phyloP scores from a whole-genome alignment of 306 rosid species.

The Vigna radiata region DNA sequence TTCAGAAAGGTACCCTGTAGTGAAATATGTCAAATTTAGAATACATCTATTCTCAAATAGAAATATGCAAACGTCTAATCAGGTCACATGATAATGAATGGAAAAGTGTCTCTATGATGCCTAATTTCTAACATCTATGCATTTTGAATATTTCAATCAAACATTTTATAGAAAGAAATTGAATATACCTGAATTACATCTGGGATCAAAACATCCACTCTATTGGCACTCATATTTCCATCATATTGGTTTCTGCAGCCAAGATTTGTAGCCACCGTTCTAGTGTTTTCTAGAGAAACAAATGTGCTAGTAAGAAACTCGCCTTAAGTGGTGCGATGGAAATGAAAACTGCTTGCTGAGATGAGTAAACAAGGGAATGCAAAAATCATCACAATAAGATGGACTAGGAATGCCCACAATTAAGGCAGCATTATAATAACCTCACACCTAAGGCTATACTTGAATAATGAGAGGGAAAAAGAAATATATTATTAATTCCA shows the following conservation, averaged over 20 bases:
- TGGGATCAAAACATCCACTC: slow-evolving; percentile 90
- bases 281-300: slow-evolving; percentile 78
- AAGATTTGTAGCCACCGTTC: slow-evolving; percentile 88
- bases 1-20: background rate
- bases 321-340: slow-evolving; percentile 11
- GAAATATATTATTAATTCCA: too few relatives aligned
- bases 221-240: slow-evolving; percentile 50
- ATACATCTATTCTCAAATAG: background rate
- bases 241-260: slow-evolving; percentile 69
- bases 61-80: slow-evolving; percentile 26
- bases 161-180: background rate
- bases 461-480: too few relatives aligned
- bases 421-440: background rate
- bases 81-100: slow-evolving; percentile 15
- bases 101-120: background rate
- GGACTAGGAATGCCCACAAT: background rate
- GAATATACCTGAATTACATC: slow-evolving; percentile 86
- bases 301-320: slow-evolving; percentile 28
- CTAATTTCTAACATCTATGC: slow-evolving; percentile 5
- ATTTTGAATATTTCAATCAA: slow-evolving; percentile 28
- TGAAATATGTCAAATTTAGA: slow-evolving; percentile 26
- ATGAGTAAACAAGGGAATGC: background rate
- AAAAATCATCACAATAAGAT: slow-evolving; percentile 1
- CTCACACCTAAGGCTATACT: background rate
- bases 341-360: slow-evolving; percentile 6